Evolutionary conservation across 495 filamentous ascomycete genomes (phyloP).

Genomic region (Cenococcum geophilum): DNA sequence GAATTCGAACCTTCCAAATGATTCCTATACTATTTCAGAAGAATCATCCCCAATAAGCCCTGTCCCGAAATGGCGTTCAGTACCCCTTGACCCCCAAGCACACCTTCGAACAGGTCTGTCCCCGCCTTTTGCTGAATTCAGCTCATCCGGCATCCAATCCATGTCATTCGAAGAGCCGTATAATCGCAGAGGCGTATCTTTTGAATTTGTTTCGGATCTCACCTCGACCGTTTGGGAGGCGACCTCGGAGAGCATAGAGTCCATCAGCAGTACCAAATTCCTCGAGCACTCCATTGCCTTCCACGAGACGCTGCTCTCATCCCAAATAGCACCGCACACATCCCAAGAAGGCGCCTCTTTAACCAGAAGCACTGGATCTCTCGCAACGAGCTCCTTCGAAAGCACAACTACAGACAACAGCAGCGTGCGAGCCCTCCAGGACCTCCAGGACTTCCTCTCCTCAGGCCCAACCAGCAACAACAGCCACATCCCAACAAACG

Average conservation of each 20-base stretch:
- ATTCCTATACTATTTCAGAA: not conserved
- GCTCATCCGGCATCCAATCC: not conserved
- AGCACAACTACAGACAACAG: slow-evolving; percentile 4
- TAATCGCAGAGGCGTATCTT: not conserved
- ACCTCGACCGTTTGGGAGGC: not conserved
- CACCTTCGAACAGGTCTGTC: not conserved
- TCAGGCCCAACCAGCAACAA: not conserved
- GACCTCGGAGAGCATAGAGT: not conserved
- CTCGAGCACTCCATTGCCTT: slow-evolving; percentile 22
- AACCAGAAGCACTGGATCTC: too few relatives aligned
- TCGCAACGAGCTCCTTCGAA: slow-evolving; percentile 8
- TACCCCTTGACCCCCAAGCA: not conserved
- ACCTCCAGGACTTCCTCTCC: not conserved
- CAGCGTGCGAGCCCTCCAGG: not conserved
- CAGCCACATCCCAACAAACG: slow-evolving; percentile 8
- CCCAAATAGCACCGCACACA: slow-evolving; percentile 11
- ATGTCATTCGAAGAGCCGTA: not conserved
- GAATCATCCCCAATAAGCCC: not conserved
- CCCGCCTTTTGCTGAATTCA: not conserved
- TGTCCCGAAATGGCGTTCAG: slow-evolving; percentile 4
- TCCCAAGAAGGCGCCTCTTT: not conserved
- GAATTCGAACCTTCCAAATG: not conserved
- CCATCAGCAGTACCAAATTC: not conserved
- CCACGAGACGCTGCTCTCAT: slow-evolving; percentile 24
- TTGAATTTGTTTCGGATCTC: not conserved